Conservation (phyloP, 495 filamentous ascomycete species). For the Copromyces sp. region DNA sequence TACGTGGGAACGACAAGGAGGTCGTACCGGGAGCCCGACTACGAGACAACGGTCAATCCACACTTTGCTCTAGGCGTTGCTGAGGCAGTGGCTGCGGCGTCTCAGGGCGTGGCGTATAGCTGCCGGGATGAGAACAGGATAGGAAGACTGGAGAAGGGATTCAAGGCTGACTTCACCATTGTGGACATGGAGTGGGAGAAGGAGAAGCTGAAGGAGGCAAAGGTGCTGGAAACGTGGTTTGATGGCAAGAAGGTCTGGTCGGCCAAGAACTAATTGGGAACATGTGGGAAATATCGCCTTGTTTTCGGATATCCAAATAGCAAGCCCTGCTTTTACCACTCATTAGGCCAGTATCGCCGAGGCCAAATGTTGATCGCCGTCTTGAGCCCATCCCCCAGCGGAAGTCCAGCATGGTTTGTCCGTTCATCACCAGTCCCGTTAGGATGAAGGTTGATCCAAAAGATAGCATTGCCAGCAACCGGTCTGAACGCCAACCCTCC, state of each 20-base stretch:
- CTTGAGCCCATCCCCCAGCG: slow-evolving; percentile 37
- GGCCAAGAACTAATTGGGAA: not conserved
- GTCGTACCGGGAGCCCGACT: slow-evolving; percentile 41
- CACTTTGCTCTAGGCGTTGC: slow-evolving; percentile 42
- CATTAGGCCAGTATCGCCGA: slow-evolving; percentile 23
- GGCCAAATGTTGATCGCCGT: slow-evolving; percentile 51
- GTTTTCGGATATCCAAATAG: not conserved
- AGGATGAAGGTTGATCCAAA: slow-evolving; percentile 42
- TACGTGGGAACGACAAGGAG: slow-evolving; percentile 51
- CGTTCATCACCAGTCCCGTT: slow-evolving; percentile 38
- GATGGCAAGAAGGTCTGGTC: slow-evolving; percentile 39
- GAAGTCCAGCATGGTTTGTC: slow-evolving; percentile 41
- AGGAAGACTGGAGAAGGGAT: slow-evolving; percentile 38
- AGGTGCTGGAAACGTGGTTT: slow-evolving; percentile 46
- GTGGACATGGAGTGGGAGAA: slow-evolving; percentile 47
- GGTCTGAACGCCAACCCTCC: slow-evolving; percentile 43
- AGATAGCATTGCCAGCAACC: slow-evolving; percentile 41
- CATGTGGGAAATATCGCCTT: not conserved
- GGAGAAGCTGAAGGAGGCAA: slow-evolving; percentile 42
- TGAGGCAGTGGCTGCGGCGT: slow-evolving; percentile 44
- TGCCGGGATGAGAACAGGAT: slow-evolving; percentile 45
- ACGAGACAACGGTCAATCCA: slow-evolving; percentile 38
- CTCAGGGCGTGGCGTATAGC: slow-evolving; percentile 47
- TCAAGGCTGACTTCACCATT: slow-evolving; percentile 48
- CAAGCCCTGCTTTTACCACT: slow-evolving; percentile 1